These are phyloP conservation scores for Daldinia childiae DNA, from an alignment of 495 filamentous ascomycete genomes.

Conservation along the genomic window DNA sequence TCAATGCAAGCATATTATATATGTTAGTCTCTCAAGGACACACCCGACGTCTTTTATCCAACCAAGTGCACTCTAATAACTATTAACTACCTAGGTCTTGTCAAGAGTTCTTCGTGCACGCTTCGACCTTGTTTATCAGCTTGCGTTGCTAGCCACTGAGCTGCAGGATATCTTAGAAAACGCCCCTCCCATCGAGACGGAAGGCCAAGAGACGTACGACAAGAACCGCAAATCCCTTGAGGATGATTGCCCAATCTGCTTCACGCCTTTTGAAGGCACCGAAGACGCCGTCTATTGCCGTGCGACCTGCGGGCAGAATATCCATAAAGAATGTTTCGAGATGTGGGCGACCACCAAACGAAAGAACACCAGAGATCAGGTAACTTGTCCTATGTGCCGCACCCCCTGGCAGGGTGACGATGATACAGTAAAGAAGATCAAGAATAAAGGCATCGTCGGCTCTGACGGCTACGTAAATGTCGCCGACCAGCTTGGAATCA, in stretches of 20 bases:
- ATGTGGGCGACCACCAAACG: conserved; percentile 71
- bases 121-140: conserved; percentile 73
- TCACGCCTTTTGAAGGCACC: conserved; percentile 67
- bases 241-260: conserved; percentile 85
- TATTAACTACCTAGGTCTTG: too few species aligned
- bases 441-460: conserved; percentile 51
- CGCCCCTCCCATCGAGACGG: conserved; percentile 55
- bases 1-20: too few species aligned
- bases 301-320: conserved; percentile 78
- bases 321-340: conserved; percentile 77
- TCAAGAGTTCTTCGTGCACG: conserved; percentile 72
- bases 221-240: conserved; percentile 63
- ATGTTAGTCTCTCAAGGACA: too few species aligned
- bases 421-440: conserved; percentile 58
- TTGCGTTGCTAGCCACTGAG: conserved; percentile 74
- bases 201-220: conserved; percentile 19
- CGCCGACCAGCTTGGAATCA: conserved; percentile 68
- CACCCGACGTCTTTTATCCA: too few species aligned
- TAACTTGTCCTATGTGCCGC: conserved; percentile 72
- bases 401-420: conserved; percentile 68
- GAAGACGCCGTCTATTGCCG: conserved; percentile 76
- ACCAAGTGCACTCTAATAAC: too few species aligned
- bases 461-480: conserved; percentile 75
- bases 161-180: conserved; percentile 67
- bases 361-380: conserved; percentile 47